A percentile compares a stretch with the other conserved stretches of the same genome.
These are phyloP conservation scores for Cicer cuneatum DNA, from an alignment of 306 rosid genomes.

Conservation along the genomic window DNA sequence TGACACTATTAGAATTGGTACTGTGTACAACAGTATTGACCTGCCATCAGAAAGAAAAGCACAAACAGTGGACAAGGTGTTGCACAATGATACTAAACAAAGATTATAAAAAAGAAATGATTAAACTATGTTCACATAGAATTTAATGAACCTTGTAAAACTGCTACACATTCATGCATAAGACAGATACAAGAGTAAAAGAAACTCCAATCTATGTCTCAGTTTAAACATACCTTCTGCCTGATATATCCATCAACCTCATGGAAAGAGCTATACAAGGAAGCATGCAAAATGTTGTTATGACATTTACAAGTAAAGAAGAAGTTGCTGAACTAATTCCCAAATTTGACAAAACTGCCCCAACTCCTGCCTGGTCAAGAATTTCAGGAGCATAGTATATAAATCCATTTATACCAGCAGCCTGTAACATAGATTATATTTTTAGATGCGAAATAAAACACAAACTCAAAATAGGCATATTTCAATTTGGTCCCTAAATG, in stretches of 20 bases:
- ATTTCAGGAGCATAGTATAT: constrained; percentile 71
- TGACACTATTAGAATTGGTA: constrained; percentile 59
- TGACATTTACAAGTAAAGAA: constrained; percentile 58
- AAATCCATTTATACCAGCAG: constrained; percentile 73
- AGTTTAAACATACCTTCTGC: constrained; percentile 62
- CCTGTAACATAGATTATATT: constrained; percentile 47
- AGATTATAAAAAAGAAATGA: too few species aligned
- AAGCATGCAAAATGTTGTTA: constrained; percentile 69
- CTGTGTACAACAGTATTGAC: constrained; percentile 58
- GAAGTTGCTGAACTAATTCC: constrained; percentile 54
- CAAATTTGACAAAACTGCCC: constrained; percentile 57
- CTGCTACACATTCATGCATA: background rate
- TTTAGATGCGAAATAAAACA: background rate
- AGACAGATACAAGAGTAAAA: constrained; percentile 15
- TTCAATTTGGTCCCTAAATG: background rate
- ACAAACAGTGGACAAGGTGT: too few species aligned
- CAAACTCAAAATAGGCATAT: background rate
- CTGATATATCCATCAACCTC: constrained; percentile 71
- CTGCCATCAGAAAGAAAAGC: constrained; percentile 38
- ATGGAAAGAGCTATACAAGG: constrained; percentile 70
- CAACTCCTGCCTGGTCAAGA: constrained; percentile 65
- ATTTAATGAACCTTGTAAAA: background rate
- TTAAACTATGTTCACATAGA: too few species aligned
- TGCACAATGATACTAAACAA: too few species aligned
- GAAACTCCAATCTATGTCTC: background rate